These are phyloP conservation scores for Tetraselmis chui DNA, from an alignment of 139 green algal genomes.

Conservation along the genomic window DNA sequence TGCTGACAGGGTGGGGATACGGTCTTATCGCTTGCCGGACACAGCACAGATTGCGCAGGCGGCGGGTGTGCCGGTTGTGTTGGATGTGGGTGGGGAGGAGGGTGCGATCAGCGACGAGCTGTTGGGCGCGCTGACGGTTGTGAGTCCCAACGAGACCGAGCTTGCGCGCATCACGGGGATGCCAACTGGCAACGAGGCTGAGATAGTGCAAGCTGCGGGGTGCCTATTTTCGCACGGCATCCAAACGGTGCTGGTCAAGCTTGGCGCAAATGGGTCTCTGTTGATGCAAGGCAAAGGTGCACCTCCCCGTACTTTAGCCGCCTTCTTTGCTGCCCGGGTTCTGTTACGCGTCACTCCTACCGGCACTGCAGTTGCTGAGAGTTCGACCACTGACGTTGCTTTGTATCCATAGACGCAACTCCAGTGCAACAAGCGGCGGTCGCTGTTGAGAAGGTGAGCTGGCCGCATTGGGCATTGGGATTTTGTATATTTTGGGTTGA, in stretches of 20 bases:
- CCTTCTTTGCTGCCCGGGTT: too few species aligned
- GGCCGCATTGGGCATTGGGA: too few species aligned
- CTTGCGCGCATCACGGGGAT: constrained; percentile 49
- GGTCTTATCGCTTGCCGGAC: too few species aligned
- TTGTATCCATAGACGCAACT: too few species aligned
- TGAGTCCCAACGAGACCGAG: constrained; percentile 89
- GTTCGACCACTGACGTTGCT: too few species aligned
- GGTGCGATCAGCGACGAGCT: constrained; percentile 45
- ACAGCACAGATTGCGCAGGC: constrained; percentile 35
- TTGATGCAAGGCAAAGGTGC: constrained; percentile 38
- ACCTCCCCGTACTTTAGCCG: too few species aligned
- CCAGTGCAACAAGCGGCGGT: too few species aligned
- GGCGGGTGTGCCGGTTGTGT: constrained; percentile 66
- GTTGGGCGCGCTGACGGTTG: constrained; percentile 53
- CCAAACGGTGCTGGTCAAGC: constrained; percentile 76
- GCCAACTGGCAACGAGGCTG: constrained; percentile 37
- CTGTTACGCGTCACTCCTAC: too few species aligned
- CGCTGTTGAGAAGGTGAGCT: too few species aligned
- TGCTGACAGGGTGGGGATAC: too few species aligned
- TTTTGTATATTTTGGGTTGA: too few species aligned
- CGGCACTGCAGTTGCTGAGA: too few species aligned
- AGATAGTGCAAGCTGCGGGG: constrained; percentile 41
- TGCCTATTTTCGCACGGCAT: constrained; percentile 51
- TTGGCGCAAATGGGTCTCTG: constrained; percentile 64
- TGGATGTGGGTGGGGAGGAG: constrained; percentile 77